Conservation (phyloP, 129 eudicot species). For the Lactuca saligna region DNA sequence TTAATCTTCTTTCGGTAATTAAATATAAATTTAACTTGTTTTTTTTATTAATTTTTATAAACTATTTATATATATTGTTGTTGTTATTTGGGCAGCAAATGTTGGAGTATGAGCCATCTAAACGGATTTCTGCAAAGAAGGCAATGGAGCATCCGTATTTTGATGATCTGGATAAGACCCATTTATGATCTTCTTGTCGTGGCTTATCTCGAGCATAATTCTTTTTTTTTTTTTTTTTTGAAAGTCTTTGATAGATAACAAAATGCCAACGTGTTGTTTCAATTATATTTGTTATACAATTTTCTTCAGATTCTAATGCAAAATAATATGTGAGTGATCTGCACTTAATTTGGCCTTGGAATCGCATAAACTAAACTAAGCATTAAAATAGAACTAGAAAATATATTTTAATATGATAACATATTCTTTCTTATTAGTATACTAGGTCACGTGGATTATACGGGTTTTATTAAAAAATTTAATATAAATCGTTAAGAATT, state of each 20-base stretch:
- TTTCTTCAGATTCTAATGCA: background rate
- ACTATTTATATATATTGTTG: background rate
- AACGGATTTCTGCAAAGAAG: constrained; percentile 81
- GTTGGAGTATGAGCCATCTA: constrained; percentile 82
- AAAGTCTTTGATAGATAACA: background rate
- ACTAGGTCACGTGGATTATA: too few relatives aligned
- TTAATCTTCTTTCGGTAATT: constrained; percentile 64
- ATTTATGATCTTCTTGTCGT: constrained; percentile 29
- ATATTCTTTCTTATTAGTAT: too few relatives aligned
- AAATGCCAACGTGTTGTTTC: background rate
- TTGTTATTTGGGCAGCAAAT: constrained; percentile 49
- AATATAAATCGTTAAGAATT: too few relatives aligned
- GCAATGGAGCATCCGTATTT: constrained; percentile 94
- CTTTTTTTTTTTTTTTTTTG: background rate
- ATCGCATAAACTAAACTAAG: too few relatives aligned
- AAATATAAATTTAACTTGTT: background rate
- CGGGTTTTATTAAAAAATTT: too few relatives aligned
- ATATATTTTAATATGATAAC: too few relatives aligned
- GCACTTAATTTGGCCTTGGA: background rate
- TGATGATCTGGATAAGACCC: constrained; percentile 71
- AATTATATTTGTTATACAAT: background rate
- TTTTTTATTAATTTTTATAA: background rate
- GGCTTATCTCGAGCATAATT: constrained; percentile 56
- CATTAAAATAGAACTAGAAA: too few relatives aligned
- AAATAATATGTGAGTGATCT: background rate